A percentile compares a stretch with the other conserved stretches of the same genome.
These are phyloP conservation scores for Neospora caninum DNA, from an alignment of 169 alveolate genomes.

Conservation along the genomic window DNA sequence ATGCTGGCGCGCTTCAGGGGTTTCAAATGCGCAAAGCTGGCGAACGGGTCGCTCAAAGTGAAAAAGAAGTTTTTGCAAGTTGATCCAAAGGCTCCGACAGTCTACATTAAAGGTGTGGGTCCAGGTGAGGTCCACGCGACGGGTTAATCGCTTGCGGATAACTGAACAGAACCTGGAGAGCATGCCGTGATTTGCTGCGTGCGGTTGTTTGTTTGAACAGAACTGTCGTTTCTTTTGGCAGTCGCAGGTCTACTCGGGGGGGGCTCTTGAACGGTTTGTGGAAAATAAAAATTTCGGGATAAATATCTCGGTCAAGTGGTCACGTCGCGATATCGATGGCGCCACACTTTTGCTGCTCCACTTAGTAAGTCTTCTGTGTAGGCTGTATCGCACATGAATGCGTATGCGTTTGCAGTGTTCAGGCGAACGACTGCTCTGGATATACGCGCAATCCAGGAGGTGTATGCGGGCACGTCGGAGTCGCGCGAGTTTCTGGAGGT, in stretches of 20 bases:
- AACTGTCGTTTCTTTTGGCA: no score
- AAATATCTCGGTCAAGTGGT: neutral
- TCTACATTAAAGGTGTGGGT: constrained; percentile 8
- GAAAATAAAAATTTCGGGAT: neutral
- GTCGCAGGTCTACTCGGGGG: no score
- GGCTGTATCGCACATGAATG: no score
- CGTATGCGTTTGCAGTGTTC: neutral
- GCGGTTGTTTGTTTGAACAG: no score
- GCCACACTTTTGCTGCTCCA: neutral
- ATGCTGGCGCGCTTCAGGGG: constrained; percentile 38
- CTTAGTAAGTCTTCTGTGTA: neutral
- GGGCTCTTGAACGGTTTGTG: neutral
- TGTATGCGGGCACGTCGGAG: constrained; percentile 44
- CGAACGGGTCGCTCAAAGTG: constrained; percentile 37
- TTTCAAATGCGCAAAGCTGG: constrained; percentile 42
- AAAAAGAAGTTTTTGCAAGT: constrained; percentile 35
- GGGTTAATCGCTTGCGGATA: no score
- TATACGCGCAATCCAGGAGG: constrained; percentile 27
- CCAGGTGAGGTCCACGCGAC: neutral
- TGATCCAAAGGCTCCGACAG: neutral
- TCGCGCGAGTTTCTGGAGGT: constrained; percentile 53
- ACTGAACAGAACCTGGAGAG: no score
- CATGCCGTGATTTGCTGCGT: no score
- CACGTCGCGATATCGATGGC: no score
- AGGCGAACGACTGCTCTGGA: constrained; percentile 35